Percentiles rank a stretch among this genome's conserved stretches.
These are phyloP conservation scores for Xerocomus nothofagi DNA, from an alignment of 1,284 basidiomycete species.

Conservation along the genomic window DNA sequence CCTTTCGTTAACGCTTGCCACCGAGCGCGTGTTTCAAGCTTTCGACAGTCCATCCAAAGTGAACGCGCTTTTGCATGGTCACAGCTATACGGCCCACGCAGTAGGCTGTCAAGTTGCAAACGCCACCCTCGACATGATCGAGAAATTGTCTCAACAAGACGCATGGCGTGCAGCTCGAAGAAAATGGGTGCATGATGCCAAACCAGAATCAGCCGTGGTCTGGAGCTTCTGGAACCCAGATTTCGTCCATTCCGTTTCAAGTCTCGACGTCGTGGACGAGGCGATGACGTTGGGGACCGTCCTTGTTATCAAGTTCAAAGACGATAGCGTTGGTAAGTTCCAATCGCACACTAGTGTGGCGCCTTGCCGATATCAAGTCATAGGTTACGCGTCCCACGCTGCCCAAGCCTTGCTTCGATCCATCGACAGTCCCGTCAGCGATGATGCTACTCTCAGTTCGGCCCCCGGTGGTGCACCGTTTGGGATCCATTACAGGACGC, in stretches of 20 bases:
- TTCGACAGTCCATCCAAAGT: conserved; percentile 80
- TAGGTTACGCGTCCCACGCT: conserved; percentile 78
- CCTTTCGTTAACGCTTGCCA: conserved; percentile 83
- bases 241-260: conserved; percentile 70
- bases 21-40: conserved; percentile 74
- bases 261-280: conserved; percentile 59
- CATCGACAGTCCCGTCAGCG: conserved; percentile 37
- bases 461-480: conserved; percentile 61
- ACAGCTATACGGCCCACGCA: conserved; percentile 92
- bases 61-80: conserved; percentile 90
- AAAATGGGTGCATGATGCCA: conserved; percentile 34
- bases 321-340: conserved; percentile 53
- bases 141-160: conserved; percentile 42
- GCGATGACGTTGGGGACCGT: conserved; percentile 90
- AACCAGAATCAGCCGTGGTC: conserved; percentile 32
- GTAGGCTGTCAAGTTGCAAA: conserved; percentile 91
- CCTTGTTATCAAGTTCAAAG: conserved; percentile 77
- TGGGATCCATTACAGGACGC: conserved; percentile 83
- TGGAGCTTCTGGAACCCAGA: conserved; percentile 90
- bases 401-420: conserved; percentile 62
- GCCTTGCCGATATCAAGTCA: conserved; percentile 6
- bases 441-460: conserved; percentile 34
- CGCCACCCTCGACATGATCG: conserved; percentile 72
- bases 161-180: conserved; percentile 43
- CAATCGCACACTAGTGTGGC: background rate